Percentiles rank a stretch among this genome's conserved stretches.
phyloP scores from a whole-genome alignment of 2,329 filamentous ascomycete species.

The Zymoseptoria ardabiliae region DNA sequence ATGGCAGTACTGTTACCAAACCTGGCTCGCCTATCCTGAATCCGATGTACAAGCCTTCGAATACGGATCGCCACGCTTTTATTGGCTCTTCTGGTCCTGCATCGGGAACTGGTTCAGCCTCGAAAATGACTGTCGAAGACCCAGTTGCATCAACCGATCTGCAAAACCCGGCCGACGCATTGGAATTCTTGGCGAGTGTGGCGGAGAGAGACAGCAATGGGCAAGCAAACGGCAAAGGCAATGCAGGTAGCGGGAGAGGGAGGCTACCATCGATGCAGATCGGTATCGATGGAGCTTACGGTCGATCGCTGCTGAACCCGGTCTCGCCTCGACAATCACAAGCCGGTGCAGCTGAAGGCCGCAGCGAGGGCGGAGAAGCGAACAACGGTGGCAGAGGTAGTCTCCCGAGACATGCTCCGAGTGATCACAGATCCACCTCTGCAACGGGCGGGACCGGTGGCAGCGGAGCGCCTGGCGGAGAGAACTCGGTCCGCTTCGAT shows the following conservation, averaged over 20 bases:
- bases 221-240: constrained; percentile 10
- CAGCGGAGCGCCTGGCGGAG: constrained; percentile 2
- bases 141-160: constrained; percentile 27
- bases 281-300: constrained; percentile 12
- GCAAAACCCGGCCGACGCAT: constrained; percentile 29
- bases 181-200: constrained; percentile 29
- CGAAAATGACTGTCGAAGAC: constrained; percentile 28
- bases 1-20: constrained; percentile 4
- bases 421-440: not conserved
- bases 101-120: constrained; percentile 2
- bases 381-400: not conserved
- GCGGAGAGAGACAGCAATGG: constrained; percentile 25
- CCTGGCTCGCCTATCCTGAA: constrained; percentile 10
- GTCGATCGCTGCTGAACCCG: constrained; percentile 1
- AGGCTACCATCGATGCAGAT: constrained; percentile 24
- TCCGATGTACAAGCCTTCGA: not conserved
- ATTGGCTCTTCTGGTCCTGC: not conserved
- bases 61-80: not conserved
- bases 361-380: not conserved
- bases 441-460: constrained; percentile 3
- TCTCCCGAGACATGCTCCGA: not conserved
- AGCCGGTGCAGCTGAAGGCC: too few relatives aligned
- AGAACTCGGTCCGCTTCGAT: constrained; percentile 6
- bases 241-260: not conserved
- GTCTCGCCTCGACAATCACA: not conserved